phyloP scores from a whole-genome alignment of 2,329 filamentous ascomycete genomes.

The Hirsutella thompsonii region DNA sequence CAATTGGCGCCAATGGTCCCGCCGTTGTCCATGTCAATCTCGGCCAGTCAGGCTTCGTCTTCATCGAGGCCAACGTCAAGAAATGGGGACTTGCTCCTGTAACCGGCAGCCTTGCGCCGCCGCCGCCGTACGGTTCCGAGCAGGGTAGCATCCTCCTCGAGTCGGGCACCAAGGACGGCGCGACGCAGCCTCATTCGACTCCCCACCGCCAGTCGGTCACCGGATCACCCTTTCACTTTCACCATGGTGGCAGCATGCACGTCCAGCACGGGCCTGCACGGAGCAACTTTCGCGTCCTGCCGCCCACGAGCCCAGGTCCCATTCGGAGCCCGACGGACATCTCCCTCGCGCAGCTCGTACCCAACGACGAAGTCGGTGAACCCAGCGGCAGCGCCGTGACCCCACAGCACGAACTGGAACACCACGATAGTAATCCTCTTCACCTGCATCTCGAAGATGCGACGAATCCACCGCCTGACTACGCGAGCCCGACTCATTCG shows the following conservation, averaged over 20 bases:
- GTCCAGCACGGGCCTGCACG: constrained; percentile 60
- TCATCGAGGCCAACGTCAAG: constrained; percentile 98
- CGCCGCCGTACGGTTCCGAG: constrained; percentile 92
- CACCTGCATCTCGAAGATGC: constrained; percentile 36
- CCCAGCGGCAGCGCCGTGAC: constrained; percentile 15
- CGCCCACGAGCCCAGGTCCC: constrained; percentile 77
- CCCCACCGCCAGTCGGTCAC: constrained; percentile 33
- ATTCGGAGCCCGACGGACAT: constrained; percentile 90
- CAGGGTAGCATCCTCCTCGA: constrained; percentile 93
- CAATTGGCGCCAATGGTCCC: constrained; percentile 89
- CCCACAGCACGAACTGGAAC: constrained; percentile 11
- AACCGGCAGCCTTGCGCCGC: constrained; percentile 87
- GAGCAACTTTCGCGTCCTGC: constrained; percentile 63
- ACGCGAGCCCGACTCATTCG: constrained; percentile 52
- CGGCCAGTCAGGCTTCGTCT: constrained; percentile 94
- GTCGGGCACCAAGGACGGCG: constrained; percentile 56
- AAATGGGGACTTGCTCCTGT: constrained; percentile 97
- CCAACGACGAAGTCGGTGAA: constrained; percentile 59
- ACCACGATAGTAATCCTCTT: constrained; percentile 23
- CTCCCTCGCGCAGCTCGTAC: constrained; percentile 75
- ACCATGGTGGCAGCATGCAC: constrained; percentile 31
- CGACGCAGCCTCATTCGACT: constrained; percentile 28
- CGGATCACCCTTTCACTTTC: constrained; percentile 22
- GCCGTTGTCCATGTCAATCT: constrained; percentile 94
- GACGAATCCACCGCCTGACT: constrained; percentile 56